These are phyloP conservation scores for Coleophoma cylindrospora DNA, from an alignment of 2,329 filamentous ascomycete species.

Conservation along the genomic window DNA sequence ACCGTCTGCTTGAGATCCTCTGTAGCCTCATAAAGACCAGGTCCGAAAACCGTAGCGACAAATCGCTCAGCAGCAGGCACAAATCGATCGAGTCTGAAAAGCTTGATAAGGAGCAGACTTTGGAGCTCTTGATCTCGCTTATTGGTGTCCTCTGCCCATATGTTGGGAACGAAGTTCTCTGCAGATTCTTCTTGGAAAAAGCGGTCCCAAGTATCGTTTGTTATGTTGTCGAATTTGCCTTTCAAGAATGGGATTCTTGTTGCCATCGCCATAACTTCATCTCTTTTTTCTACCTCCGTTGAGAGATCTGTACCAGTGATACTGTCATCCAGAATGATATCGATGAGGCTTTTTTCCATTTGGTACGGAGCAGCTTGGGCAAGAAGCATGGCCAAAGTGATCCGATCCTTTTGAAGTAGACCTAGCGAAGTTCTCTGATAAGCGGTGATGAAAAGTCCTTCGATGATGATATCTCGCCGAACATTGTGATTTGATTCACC, in stretches of 20 bases:
- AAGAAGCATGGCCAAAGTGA: conserved; percentile 91
- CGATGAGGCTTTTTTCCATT: conserved; percentile 88
- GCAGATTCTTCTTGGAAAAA: conserved; percentile 85
- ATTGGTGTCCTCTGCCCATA: conserved; percentile 63
- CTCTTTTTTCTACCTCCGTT: conserved; percentile 55
- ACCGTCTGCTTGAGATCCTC: conserved; percentile 85
- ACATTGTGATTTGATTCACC: conserved; percentile 69
- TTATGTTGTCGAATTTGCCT: conserved; percentile 58
- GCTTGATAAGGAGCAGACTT: conserved; percentile 84
- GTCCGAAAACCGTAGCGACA: conserved; percentile 78
- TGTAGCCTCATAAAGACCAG: conserved; percentile 73
- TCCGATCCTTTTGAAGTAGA: conserved; percentile 86
- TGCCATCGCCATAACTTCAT: conserved; percentile 65
- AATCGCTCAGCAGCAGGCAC: conserved; percentile 92
- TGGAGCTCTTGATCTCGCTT: conserved; percentile 72
- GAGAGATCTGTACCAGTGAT: conserved; percentile 76
- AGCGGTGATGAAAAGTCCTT: conserved; percentile 83
- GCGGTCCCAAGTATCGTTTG: conserved; percentile 65
- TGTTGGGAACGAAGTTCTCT: conserved; percentile 73
- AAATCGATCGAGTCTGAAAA: conserved; percentile 93
- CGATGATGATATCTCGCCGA: conserved; percentile 85
- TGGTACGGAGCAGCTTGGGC: conserved; percentile 93
- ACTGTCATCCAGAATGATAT: conserved; percentile 75
- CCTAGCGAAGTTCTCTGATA: conserved; percentile 93
- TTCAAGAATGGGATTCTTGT: conserved; percentile 70